These are phyloP conservation scores for Crithidia mellificae DNA, from an alignment of 208 protist species.

Conservation along the genomic window DNA sequence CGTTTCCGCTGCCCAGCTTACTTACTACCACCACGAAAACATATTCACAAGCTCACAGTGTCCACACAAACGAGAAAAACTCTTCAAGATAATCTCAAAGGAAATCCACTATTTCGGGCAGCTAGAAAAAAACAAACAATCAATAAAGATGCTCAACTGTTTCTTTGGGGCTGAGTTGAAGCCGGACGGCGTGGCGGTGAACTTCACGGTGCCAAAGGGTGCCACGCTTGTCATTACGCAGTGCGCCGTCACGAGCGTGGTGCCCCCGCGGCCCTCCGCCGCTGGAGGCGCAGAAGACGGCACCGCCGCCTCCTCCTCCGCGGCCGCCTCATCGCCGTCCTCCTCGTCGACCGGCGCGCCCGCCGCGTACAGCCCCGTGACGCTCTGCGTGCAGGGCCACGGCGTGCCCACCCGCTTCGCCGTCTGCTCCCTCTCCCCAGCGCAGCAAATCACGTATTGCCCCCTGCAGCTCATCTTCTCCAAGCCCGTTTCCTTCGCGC, in stretches of 20 bases:
- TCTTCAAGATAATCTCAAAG: too few relatives aligned
- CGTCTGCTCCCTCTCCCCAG: slow-evolving; percentile 57
- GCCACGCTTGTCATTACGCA: slow-evolving; percentile 76
- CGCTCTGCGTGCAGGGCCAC: slow-evolving; percentile 73
- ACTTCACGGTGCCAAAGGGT: slow-evolving; percentile 55
- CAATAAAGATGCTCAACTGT: slow-evolving; percentile 85
- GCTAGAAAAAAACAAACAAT: too few relatives aligned
- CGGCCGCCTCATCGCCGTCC: not conserved
- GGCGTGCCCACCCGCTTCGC: slow-evolving; percentile 55
- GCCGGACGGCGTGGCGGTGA: slow-evolving; percentile 59
- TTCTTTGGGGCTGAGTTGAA: slow-evolving; percentile 80
- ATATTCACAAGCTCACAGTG: too few relatives aligned
- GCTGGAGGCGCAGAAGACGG: not conserved
- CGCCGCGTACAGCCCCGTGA: slow-evolving; percentile 45
- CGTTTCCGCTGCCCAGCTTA: too few relatives aligned
- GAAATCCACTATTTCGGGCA: too few relatives aligned
- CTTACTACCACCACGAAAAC: too few relatives aligned
- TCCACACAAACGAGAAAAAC: too few relatives aligned
- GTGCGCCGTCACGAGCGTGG: slow-evolving; percentile 57
- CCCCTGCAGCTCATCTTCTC: slow-evolving; percentile 78
- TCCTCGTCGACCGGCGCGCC: not conserved
- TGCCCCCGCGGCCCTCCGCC: slow-evolving; percentile 22
- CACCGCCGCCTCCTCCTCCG: too few relatives aligned
- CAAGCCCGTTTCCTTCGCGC: slow-evolving; percentile 56
- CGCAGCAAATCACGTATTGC: slow-evolving; percentile 47